Conservation (phyloP, 2,329 filamentous ascomycete species). For the Zymoseptoria brevis region DNA sequence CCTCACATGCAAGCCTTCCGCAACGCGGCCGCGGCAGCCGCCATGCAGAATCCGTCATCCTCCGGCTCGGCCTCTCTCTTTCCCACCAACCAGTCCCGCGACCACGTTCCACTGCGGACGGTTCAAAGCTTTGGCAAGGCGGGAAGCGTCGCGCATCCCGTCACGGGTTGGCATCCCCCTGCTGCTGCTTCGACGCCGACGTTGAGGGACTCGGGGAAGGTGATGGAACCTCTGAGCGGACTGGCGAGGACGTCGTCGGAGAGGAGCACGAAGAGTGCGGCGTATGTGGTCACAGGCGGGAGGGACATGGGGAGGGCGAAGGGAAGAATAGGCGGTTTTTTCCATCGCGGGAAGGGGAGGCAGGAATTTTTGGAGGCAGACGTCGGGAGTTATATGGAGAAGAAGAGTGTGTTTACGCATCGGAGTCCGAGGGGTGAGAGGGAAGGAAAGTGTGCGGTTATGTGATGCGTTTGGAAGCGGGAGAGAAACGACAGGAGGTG, state of each 20-base stretch:
- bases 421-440: background rate
- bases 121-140: slow-evolving; percentile 10
- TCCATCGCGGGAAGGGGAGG: background rate
- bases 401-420: background rate
- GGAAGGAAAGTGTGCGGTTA: background rate
- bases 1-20: slow-evolving; percentile 29
- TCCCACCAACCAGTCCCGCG: slow-evolving; percentile 16
- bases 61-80: slow-evolving; percentile 23
- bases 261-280: background rate
- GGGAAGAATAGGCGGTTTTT: background rate
- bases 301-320: background rate
- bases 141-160: slow-evolving; percentile 25
- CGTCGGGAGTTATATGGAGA: background rate
- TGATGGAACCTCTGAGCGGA: background rate
- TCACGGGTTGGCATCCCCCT: slow-evolving; percentile 30
- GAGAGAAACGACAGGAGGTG: background rate
- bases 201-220: background rate
- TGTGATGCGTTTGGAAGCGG: background rate
- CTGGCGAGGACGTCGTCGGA: background rate
- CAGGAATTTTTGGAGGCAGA: background rate
- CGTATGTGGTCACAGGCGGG: background rate
- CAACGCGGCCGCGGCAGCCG: slow-evolving; percentile 15
- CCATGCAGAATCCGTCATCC: background rate
- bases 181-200: slow-evolving; percentile 15
- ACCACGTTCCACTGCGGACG: slow-evolving; percentile 23